These are phyloP conservation scores for Paxillus rubicundulus DNA, from an alignment of 768 basidiomycete species.

Conservation along the genomic window DNA sequence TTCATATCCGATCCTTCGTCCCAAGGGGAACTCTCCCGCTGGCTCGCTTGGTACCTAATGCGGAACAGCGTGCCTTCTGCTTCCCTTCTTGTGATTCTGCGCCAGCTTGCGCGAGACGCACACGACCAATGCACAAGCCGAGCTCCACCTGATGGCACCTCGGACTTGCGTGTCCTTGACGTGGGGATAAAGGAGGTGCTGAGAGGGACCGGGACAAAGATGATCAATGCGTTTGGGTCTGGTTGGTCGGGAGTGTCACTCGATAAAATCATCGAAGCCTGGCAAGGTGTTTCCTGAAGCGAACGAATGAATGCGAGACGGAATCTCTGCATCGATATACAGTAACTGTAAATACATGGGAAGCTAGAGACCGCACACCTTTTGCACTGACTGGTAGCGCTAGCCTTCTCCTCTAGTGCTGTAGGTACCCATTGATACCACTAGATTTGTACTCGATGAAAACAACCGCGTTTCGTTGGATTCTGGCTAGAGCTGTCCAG, in stretches of 20 bases:
- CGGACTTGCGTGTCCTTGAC: constrained; percentile 36
- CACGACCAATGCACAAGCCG: constrained; percentile 51
- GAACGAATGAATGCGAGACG: background rate
- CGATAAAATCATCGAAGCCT: constrained; percentile 61
- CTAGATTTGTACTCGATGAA: too few species aligned
- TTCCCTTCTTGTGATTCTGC: constrained; percentile 60
- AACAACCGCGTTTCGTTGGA: too few species aligned
- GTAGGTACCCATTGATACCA: too few species aligned
- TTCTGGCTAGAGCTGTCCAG: too few species aligned
- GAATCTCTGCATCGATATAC: background rate
- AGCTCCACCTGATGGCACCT: constrained; percentile 52
- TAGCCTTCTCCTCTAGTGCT: too few species aligned
- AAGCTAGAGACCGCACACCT: too few species aligned
- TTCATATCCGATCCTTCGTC: constrained; percentile 8
- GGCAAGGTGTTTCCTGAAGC: constrained; percentile 36
- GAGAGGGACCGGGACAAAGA: constrained; percentile 80
- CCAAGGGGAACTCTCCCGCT: constrained; percentile 27
- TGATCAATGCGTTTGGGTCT: constrained; percentile 64
- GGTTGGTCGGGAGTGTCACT: constrained; percentile 73
- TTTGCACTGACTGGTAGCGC: too few species aligned
- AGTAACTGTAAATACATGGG: too few species aligned
- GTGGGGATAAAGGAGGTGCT: constrained; percentile 81
- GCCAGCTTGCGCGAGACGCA: constrained; percentile 60
- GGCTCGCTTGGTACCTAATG: constrained; percentile 69
- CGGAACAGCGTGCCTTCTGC: constrained; percentile 70